Evolutionary conservation across 306 rosid species (phyloP).

Genomic region (Pyrus pyrifolia): DNA sequence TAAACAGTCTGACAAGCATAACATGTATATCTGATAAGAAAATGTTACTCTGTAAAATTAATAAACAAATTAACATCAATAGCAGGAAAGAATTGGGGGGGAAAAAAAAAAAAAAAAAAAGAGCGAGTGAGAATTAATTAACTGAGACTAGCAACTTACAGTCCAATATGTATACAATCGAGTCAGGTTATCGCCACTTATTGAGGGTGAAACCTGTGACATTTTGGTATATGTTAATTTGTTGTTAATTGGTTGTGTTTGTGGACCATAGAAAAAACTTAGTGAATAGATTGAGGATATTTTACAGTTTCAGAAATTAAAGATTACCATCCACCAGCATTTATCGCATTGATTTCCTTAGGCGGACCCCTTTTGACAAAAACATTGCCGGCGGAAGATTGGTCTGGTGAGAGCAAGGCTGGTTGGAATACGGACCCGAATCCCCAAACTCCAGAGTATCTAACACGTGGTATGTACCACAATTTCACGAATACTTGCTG

Average conservation of each 20-base stretch:
- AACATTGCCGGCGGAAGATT: background rate
- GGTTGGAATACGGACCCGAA: background rate
- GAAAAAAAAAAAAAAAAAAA: too few species aligned
- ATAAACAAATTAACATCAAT: too few species aligned
- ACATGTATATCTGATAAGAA: background rate
- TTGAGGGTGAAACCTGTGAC: too few species aligned
- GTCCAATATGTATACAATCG: background rate
- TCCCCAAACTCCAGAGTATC: slow-evolving; percentile 5
- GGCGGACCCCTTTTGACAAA: background rate
- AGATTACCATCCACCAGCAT: slow-evolving; percentile 14
- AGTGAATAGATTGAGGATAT: background rate
- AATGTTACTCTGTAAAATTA: too few species aligned
- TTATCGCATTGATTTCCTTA: background rate
- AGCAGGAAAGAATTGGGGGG: too few species aligned
- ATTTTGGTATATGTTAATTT: too few species aligned
- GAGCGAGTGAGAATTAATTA: too few species aligned
- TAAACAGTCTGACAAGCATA: background rate
- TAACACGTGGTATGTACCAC: background rate
- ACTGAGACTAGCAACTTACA: background rate
- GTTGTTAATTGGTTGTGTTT: too few species aligned
- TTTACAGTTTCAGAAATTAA: background rate
- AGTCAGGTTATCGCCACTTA: background rate
- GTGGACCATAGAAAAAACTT: background rate
- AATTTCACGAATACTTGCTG: background rate
- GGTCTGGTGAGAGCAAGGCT: background rate